phyloP scores from a whole-genome alignment of 2,329 filamentous ascomycete genomes.

The Hirsutella minnesotensis region DNA sequence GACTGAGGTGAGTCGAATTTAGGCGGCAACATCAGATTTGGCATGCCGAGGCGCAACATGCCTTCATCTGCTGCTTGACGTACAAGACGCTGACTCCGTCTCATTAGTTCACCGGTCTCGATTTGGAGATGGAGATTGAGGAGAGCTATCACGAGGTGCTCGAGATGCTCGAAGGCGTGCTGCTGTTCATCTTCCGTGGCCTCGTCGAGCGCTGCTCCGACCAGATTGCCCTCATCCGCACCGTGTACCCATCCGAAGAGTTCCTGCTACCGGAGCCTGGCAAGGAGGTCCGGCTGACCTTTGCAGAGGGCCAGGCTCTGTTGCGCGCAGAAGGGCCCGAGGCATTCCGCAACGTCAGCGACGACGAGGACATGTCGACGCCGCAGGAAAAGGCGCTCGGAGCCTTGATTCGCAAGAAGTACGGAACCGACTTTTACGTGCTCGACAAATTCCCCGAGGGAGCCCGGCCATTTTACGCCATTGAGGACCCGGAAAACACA shows the following conservation, averaged over 20 bases:
- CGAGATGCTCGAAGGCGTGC: constrained; percentile 58
- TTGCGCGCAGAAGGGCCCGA: constrained; percentile 61
- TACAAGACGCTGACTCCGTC: not conserved
- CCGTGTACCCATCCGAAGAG: constrained; percentile 64
- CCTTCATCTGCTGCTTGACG: no score
- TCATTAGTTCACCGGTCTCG: constrained; percentile 63
- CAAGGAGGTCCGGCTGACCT: constrained; percentile 65
- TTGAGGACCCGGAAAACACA: constrained; percentile 38
- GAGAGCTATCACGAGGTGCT: constrained; percentile 67
- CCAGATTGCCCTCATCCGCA: constrained; percentile 61
- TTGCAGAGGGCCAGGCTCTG: constrained; percentile 66
- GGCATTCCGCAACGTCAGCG: constrained; percentile 55
- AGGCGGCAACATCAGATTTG: no score
- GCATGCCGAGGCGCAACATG: no score
- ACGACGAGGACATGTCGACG: constrained; percentile 71
- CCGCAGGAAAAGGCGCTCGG: constrained; percentile 85
- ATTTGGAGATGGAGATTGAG: constrained; percentile 83
- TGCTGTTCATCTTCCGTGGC: constrained; percentile 71
- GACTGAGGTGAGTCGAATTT: constrained; percentile 49
- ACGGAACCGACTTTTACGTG: constrained; percentile 90
- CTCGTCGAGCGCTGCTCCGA: constrained; percentile 51
- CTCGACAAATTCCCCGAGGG: constrained; percentile 90
- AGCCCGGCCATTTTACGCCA: constrained; percentile 86
- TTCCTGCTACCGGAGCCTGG: constrained; percentile 65
- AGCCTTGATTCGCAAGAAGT: constrained; percentile 74